phyloP scores from a whole-genome alignment of 768 basidiomycete genomes.

The Suillus americanus region DNA sequence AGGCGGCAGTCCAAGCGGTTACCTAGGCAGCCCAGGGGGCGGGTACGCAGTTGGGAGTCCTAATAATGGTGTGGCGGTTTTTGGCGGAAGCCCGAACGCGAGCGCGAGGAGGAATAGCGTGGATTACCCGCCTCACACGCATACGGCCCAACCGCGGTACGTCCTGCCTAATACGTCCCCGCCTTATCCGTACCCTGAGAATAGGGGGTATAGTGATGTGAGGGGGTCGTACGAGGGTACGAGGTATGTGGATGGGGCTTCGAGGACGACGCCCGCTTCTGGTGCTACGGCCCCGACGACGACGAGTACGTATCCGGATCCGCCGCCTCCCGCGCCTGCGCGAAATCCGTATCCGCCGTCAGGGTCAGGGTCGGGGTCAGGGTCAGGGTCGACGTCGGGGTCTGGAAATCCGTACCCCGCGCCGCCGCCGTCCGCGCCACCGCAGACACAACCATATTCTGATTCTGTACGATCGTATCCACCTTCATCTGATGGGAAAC shows the following conservation, averaged over 20 bases:
- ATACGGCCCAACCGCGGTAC: conserved; percentile 1
- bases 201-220: conserved; percentile 2
- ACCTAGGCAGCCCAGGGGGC: conserved; percentile 53
- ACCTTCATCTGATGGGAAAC: background rate
- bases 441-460: conserved; percentile 15
- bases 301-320: conserved; percentile 7
- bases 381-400: conserved; percentile 16
- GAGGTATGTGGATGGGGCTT: background rate
- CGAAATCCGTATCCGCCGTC: conserved; percentile 26
- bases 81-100: background rate
- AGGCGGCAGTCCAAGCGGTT: conserved; percentile 59
- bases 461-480: background rate
- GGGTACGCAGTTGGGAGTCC: conserved; percentile 6
- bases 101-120: background rate
- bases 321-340: conserved; percentile 10
- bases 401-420: conserved; percentile 30
- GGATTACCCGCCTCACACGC: background rate
- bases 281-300: background rate
- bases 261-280: background rate
- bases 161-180: background rate
- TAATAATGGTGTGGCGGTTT: background rate
- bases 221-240: background rate
- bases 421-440: background rate
- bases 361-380: conserved; percentile 14
- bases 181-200: conserved; percentile 4